A percentile compares a stretch with the other conserved stretches of the same genome.
Evolutionary conservation across 2,329 filamentous ascomycete genomes (phyloP).

Genomic region (Xylariaceae sp.): DNA sequence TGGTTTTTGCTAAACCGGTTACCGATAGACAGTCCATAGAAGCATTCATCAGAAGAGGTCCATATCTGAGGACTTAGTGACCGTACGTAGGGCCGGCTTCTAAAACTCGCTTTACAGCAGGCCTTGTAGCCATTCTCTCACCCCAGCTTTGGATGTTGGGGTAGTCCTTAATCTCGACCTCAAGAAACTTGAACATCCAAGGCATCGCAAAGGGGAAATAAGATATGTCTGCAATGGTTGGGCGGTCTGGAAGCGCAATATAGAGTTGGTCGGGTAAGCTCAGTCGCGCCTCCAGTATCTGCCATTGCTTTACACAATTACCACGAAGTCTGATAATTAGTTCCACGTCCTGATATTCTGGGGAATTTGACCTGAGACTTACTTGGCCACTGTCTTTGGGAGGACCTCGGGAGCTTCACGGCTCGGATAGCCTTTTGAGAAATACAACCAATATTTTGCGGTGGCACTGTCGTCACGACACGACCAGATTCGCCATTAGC

Average conservation of each 20-base stretch:
- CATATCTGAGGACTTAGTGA: conserved; percentile 1
- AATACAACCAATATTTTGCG: conserved; percentile 35
- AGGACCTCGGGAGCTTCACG: conserved; percentile 22
- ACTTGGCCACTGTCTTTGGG: conserved; percentile 14
- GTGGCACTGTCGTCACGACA: conserved; percentile 17
- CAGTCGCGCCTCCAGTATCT: conserved; percentile 26
- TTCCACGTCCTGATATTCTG: no score
- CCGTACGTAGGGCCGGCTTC: conserved; percentile 17
- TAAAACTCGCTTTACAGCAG: conserved; percentile 20
- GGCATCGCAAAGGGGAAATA: conserved; percentile 35
- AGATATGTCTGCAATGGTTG: conserved; percentile 32
- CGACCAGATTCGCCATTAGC: background rate
- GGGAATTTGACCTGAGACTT: background rate
- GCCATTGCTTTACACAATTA: conserved; percentile 26
- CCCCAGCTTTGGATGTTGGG: conserved; percentile 29
- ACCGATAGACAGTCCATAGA: no score
- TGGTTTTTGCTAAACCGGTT: no score
- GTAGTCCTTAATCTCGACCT: conserved; percentile 29
- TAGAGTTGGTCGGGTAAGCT: conserved; percentile 25
- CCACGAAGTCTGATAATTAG: conserved; percentile 20
- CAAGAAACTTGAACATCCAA: conserved; percentile 33
- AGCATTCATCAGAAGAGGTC: no score
- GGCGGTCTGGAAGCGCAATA: conserved; percentile 31
- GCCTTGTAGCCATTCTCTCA: conserved; percentile 22
- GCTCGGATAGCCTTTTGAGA: conserved; percentile 26